Evolutionary conservation across 352 stramenopile genomes (phyloP), one percentile per base, ranked within the genome.

Genomic region (Elongisporangium undulatum): DNA sequence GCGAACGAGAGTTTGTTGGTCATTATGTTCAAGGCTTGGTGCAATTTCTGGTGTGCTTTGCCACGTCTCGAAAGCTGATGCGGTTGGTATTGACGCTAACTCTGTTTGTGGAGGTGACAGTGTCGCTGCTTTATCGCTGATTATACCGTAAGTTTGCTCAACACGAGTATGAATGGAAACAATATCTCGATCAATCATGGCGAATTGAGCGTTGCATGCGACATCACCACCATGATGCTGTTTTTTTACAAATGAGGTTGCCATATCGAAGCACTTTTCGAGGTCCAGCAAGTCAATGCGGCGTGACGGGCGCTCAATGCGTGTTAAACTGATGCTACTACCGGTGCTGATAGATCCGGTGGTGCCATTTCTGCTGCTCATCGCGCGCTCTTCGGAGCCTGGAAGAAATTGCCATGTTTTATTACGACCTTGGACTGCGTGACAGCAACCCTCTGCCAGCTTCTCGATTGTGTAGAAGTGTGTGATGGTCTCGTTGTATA

Each of bases 391-490:
- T 9, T 89, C 78, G 0, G 78, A 79, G 0, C 82, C 79, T 0
- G 79, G 82, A 0, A 91, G 61, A 19, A 90, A 89, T 22, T 90
- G 64, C 85, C 85, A 92, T 7, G 77, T 92, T 55, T 86, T 87
- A 68, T 79, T 80, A 54, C 81, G 78, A 54, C 79, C 86, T 49
- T 88, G 79, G 4, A 81, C 75, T 3, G 80, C 82, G 56, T 91
- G 82, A 38, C 84, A 86, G 53, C 79, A 92, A 26, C 71, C 86
- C 48, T 85, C 78, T 1, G 78, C 68, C 63, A 92, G 74, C 39
- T 80, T 86, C 59, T 92, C 82, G 21, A 92, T 69, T 21, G 85
- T 87, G 68, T 94, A 94, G 51, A 92, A 87, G 58, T 89, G 85
- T 24, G 77, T 87, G 17, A 87, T 70, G 1, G 69, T 34, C 22